Evolutionary conservation across 345 rosid species (phyloP), one percentile per base, ranked within the genome.

Genomic region (Salix viminalis): DNA sequence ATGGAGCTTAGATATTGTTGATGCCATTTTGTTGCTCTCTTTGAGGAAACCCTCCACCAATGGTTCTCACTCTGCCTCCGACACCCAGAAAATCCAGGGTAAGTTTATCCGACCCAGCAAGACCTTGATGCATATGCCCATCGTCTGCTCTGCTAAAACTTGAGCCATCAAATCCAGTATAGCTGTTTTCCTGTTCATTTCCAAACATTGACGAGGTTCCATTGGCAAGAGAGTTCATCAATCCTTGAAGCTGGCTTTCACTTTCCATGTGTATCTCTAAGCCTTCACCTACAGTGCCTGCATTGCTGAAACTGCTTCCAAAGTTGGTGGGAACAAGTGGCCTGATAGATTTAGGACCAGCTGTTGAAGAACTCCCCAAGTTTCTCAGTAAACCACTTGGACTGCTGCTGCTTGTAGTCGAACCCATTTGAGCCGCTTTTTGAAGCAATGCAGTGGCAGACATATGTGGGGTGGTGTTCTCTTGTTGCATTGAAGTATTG

Each of bases 391-490:
- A 26, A 70, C 39, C 50, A 28, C 76, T n/a, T 42, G 48, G 44
- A 62, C 58, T 71, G 34, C 2, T 65, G 41, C 13, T 70, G 71
- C 80, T 77, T 1, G 65, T 71, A 6, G 76, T 52, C 65, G 80
- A 77, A 7, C 80, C 80, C 76, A 77, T 77, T 34, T 71, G 80
- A 77, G 80, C 80, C 6, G 80, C 80, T 65, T 77, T 77, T 71
- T 77, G 80, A 65, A 77, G 80, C 71, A 77, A 52, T 34, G 76
- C 80, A 3, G 80, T 77, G 1, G 80, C 80, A 16, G 80, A 77
- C 80, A 71, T 71, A n/a, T 71, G 66, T 2, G 80, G 76, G n/a
- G 48, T 64, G 16, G 36, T 62, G 44, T 32, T 70, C 4, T 41
- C 67, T 68, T 76, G 67, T n/a, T 77, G 79, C 32, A 77, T 15